Base-by-base conservation (phyloP, 805 yeast species). In the Spencermartinsiella europaea region DNA sequence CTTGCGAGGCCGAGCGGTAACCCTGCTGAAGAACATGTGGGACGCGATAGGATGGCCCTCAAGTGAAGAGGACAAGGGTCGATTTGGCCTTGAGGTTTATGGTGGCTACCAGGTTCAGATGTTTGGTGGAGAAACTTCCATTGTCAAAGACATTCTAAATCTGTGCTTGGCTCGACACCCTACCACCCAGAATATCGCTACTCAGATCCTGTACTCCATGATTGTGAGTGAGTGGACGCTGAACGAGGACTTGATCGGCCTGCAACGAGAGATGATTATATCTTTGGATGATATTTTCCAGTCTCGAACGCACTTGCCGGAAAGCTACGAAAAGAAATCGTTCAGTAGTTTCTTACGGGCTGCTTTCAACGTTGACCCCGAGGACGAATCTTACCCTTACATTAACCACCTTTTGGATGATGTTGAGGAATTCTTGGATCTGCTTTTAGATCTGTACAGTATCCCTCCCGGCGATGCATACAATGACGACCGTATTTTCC, bases 401-500 rank as follows among this genome's bases (percentile, higher is more conserved):
- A 70, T 83, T 45, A 73, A 72, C 47, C 77, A 75, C 37, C 56
- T 85, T 34, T 64, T 78, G 21, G 51, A 52, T 20, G 51, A 59
- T 19, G 43, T 62, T 16, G 56, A 62, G 20, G 81, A 79, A 20
- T 85, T 85, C 64, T 65, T 86, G 48, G 78, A 73, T 45, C 77
- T 80, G 14, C 72, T 85, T 58, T 73, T 78, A 50, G 87, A 85
- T 57, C 75, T 84, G 56, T 77, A 77, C 55, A 75, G 77, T 48
- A 87, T 88, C 47, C 96, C 96, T 12, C 75, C 73, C 40, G 89
- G 89, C 16, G 81, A 81, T 36, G 95, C 87, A 58, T 89, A 84
- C 64, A 91, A 85, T 57, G 91, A 85, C 62, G 96, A 88, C 64
- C 73, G 95, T 58, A 81, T 89, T 3, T 83, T 85, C 75, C 85